Percentiles rank a stretch among this genome's conserved stretches.
Evolutionary conservation across 2,329 filamentous ascomycete genomes (phyloP).

Genomic region (Claviceps maximensis): DNA sequence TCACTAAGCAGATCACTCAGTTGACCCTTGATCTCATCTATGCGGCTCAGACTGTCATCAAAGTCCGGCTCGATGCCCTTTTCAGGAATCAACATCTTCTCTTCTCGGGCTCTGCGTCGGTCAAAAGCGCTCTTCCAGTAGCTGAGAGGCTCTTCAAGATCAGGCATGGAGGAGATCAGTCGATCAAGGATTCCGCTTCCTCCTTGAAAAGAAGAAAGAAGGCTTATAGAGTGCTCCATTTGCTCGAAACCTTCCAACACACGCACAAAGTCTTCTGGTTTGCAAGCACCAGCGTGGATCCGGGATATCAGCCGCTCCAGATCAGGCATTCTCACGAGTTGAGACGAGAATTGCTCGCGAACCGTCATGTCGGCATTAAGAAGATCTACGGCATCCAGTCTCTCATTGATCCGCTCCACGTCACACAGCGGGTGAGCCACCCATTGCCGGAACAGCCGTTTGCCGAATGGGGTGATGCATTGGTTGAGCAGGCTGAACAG

Average conservation of each 20-base stretch:
- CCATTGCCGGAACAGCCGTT: slow-evolving; percentile 92
- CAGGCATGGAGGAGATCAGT: slow-evolving; percentile 73
- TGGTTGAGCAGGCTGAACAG: slow-evolving; percentile 83
- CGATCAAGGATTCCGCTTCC: slow-evolving; percentile 75
- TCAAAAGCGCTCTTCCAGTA: slow-evolving; percentile 93
- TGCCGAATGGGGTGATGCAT: slow-evolving; percentile 93
- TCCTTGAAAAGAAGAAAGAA: slow-evolving; percentile 61
- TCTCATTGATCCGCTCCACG: slow-evolving; percentile 76
- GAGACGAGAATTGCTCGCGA: slow-evolving; percentile 76
- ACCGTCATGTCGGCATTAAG: slow-evolving; percentile 71
- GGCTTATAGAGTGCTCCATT: slow-evolving; percentile 83
- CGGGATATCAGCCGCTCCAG: slow-evolving; percentile 88
- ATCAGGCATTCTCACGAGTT: slow-evolving; percentile 84
- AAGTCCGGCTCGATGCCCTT: slow-evolving; percentile 84
- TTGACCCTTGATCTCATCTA: slow-evolving; percentile 61
- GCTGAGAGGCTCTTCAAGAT: slow-evolving; percentile 58
- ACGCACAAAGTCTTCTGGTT: slow-evolving; percentile 79
- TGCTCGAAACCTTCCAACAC: slow-evolving; percentile 95
- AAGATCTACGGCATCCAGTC: slow-evolving; percentile 86
- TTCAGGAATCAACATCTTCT: slow-evolving; percentile 73
- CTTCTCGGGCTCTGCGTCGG: slow-evolving; percentile 61
- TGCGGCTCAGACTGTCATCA: slow-evolving; percentile 65
- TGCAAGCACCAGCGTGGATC: slow-evolving; percentile 84
- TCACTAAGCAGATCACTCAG: slow-evolving; percentile 58
- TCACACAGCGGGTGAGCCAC: slow-evolving; percentile 90